Base-by-base conservation (phyloP, 371 early-diverging fungal species). In the Cokeromyces recurvatus region DNA sequence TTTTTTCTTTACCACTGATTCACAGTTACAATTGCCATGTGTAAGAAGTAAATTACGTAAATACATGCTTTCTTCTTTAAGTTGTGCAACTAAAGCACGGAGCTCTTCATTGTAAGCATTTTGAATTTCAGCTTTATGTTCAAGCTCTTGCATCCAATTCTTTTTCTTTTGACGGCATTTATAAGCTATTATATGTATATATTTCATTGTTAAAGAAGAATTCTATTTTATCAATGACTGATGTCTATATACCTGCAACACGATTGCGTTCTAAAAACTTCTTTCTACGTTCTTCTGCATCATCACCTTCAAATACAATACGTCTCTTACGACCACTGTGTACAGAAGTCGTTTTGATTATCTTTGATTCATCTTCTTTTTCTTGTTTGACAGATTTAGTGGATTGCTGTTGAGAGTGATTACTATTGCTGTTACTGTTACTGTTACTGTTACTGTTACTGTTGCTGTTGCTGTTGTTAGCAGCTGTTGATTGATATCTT, bases 161-260 rank as follows among this genome's bases (percentile, higher is more conserved):
- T 89, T 89, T 57, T 86, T 87, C 68, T 85, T 87, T 65, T 86
- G 86, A 39, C 90, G 74, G 53, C 88, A 89, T 63, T 87, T 86
- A 23, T 76, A 79, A 4, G 90, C 90, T 66, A 56, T 21, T 21
- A 44, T 15, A n/a, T n/a, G n/a, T n/a, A n/a, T n/a, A n/a, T n/a
- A n/a, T n/a, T n/a, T n/a, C n/a, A n/a, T n/a, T n/a, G n/a, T n/a
- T n/a, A n/a, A n/a, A n/a, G n/a, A n/a, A n/a, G n/a, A 32, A 21
- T 32, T 25, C 29, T 43, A 23, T 20, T 21, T 19, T 2, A 21
- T 3, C 2, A 23, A 14, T 27, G 22, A 21, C 20, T 9, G 10
- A 3, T 17, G 17, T 7, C 2, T 32, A 38, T 41, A 53, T 67
- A 79, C 79, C 82, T 34, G 86, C 86, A 14, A 79, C 46, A 32